phyloP scores from a whole-genome alignment of 202 grass and related monocot species.

The Schoenoplectus tabernaemontani region DNA sequence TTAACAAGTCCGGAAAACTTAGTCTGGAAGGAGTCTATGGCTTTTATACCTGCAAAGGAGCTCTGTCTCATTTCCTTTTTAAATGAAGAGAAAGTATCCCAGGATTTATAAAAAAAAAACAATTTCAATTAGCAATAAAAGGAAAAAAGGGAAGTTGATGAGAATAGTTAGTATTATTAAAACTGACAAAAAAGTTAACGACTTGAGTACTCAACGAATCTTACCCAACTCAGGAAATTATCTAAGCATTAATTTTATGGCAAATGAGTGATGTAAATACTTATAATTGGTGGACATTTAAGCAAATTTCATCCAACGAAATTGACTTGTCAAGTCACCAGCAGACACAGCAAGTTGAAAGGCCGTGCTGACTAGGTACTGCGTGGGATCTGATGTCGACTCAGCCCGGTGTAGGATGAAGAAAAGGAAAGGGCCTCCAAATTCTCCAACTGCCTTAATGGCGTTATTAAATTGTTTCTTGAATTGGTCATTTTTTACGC shows the following conservation, averaged over 20 bases:
- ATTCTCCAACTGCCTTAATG: conserved; percentile 5
- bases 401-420: conserved; percentile 1
- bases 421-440: neutral
- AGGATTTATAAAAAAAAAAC: neutral
- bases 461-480: conserved; percentile 11
- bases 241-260: too few relatives aligned
- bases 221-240: too few relatives aligned
- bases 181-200: neutral
- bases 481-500: conserved; percentile 41
- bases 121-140: neutral
- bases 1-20: neutral
- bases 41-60: neutral
- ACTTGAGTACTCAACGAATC: too few relatives aligned
- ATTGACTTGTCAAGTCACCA: neutral
- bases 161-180: neutral
- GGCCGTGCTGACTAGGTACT: conserved; percentile 30
- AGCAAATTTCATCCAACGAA: neutral
- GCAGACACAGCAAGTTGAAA: neutral
- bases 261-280: too few relatives aligned
- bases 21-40: neutral
- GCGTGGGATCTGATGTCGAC: conserved; percentile 20
- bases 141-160: neutral
- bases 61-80: neutral
- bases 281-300: neutral
- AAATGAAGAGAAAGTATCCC: neutral